A percentile compares a stretch with the other conserved stretches of the same genome.
These are phyloP conservation scores for Infundibulicybe gibba DNA, from an alignment of 768 basidiomycete genomes.

Conservation along the genomic window DNA sequence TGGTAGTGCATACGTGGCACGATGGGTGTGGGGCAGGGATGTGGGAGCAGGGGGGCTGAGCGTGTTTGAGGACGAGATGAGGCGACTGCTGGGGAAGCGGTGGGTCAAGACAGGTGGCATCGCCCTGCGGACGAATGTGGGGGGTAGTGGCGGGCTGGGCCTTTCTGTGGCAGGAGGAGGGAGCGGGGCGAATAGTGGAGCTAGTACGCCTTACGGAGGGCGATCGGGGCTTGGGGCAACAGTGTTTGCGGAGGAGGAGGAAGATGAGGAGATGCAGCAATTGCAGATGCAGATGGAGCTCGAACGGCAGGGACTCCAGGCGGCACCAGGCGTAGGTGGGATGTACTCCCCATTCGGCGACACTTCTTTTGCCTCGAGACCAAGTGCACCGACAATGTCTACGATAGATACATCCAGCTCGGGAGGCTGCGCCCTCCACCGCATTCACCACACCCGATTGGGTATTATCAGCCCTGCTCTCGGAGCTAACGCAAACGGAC, in stretches of 20 bases:
- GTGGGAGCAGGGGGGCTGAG: constrained; percentile 44
- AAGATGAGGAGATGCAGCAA: constrained; percentile 59
- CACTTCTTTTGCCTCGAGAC: constrained; percentile 38
- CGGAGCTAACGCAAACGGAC: constrained; percentile 28
- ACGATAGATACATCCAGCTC: constrained; percentile 33
- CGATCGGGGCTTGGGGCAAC: constrained; percentile 46
- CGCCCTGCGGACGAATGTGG: constrained; percentile 55
- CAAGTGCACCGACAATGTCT: constrained; percentile 54
- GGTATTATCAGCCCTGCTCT: constrained; percentile 25
- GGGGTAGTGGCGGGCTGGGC: constrained; percentile 10
- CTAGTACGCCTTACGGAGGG: constrained; percentile 63
- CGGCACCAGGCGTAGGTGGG: constrained; percentile 17
- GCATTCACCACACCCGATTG: constrained; percentile 67
- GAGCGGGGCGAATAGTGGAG: constrained; percentile 58
- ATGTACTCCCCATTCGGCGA: constrained; percentile 20
- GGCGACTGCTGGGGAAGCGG: constrained; percentile 64
- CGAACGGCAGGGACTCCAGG: constrained; percentile 31
- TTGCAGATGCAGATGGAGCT: constrained; percentile 27
- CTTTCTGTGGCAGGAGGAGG: constrained; percentile 24
- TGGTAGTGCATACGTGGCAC: constrained; percentile 74
- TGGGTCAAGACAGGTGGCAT: constrained; percentile 67
- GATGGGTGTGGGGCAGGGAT: constrained; percentile 85
- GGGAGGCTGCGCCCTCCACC: constrained; percentile 29
- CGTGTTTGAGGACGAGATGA: constrained; percentile 79
- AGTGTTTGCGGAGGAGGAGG: constrained; percentile 69